phyloP scores from a whole-genome alignment of 441 rosid species.

The Rhodomyrtus psidioides region DNA sequence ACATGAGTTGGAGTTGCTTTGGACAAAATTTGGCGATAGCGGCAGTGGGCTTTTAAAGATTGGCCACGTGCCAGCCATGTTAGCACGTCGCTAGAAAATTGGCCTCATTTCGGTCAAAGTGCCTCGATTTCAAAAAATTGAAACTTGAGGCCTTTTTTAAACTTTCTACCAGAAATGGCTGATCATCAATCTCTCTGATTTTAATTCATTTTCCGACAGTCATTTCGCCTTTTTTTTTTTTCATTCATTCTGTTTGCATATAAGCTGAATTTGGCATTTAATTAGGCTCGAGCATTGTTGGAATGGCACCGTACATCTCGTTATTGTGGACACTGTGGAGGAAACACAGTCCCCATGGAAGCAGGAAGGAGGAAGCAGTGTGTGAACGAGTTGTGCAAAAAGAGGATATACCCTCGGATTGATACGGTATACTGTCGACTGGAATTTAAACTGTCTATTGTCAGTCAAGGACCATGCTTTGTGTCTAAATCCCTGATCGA shows the following conservation, averaged over 20 bases:
- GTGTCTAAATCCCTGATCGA: not conserved
- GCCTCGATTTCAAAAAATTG: not conserved
- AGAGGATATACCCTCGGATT: conserved; percentile 80
- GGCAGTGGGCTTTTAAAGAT: not conserved
- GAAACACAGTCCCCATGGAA: conserved; percentile 45
- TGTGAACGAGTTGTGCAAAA: conserved; percentile 48
- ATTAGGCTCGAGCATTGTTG: conserved; percentile 79
- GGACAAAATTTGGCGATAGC: not conserved
- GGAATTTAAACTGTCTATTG: not conserved
- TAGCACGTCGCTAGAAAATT: not conserved
- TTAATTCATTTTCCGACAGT: not conserved
- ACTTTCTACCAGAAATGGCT: not conserved
- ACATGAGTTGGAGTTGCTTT: not conserved
- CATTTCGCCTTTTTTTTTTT: not conserved
- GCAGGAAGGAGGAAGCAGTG: conserved; percentile 84
- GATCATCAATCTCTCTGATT: not conserved
- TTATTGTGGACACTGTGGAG: conserved; percentile 85
- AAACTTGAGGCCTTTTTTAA: not conserved
- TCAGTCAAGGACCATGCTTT: not conserved
- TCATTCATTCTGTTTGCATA: not conserved
- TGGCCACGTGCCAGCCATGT: not conserved
- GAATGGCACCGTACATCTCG: conserved; percentile 69
- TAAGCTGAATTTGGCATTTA: not conserved
- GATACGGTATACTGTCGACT: conserved; percentile 54
- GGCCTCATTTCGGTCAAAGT: not conserved